These are phyloP conservation scores for Fusarium drepaniforme DNA, from an alignment of 2,329 filamentous ascomycete genomes.

Conservation along the genomic window DNA sequence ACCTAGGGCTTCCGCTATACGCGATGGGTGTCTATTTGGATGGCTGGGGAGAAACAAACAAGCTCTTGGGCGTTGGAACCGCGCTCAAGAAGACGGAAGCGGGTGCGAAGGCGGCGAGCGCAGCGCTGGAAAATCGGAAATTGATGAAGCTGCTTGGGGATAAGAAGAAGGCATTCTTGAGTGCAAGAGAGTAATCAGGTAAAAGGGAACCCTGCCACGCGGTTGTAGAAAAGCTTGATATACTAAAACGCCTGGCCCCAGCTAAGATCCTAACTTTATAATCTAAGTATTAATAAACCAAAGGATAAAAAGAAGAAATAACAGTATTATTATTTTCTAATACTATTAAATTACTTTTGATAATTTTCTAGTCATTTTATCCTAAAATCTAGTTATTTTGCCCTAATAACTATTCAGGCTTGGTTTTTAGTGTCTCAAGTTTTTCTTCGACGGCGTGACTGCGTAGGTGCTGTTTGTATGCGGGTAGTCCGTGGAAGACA, in stretches of 20 bases:
- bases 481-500: neutral
- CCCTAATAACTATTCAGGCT: too few species aligned
- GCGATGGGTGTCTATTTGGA: constrained; percentile 74
- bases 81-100: constrained; percentile 78
- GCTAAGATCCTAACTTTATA: too few species aligned
- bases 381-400: too few species aligned
- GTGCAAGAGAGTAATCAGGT: constrained; percentile 36
- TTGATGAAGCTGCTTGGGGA: constrained; percentile 64
- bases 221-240: too few species aligned
- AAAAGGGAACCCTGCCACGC: neutral
- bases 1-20: constrained; percentile 67
- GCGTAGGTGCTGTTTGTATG: neutral
- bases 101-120: constrained; percentile 73
- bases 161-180: constrained; percentile 60
- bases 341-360: too few species aligned
- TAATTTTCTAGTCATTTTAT: too few species aligned
- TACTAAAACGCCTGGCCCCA: too few species aligned
- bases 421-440: too few species aligned
- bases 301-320: too few species aligned
- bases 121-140: constrained; percentile 75
- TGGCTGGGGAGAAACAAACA: constrained; percentile 75
- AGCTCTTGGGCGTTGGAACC: constrained; percentile 72
- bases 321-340: too few species aligned
- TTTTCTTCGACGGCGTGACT: too few species aligned
- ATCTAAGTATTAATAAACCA: too few species aligned